Percentiles rank a stretch among this genome's conserved stretches.
Conservation (phyloP, 2,329 filamentous ascomycete species). For the Aureobasidium zeae region DNA sequence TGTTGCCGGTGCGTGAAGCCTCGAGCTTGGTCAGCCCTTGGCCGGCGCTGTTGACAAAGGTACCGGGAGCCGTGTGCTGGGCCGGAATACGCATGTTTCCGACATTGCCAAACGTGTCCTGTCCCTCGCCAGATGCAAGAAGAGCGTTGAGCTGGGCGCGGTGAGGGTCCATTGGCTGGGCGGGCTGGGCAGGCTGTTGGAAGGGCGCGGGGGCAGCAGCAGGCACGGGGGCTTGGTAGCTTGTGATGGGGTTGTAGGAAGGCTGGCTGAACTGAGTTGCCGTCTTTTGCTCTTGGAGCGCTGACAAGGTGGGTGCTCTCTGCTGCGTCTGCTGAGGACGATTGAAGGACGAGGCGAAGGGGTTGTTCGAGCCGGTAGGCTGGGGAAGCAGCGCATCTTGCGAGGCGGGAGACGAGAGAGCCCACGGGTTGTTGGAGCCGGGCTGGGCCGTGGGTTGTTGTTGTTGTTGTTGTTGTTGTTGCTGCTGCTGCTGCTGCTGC, state of each 20-base stretch:
- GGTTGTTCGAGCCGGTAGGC: slow-evolving; percentile 94
- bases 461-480: slow-evolving; percentile 42
- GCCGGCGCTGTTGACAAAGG: slow-evolving; percentile 92
- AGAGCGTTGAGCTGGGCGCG: slow-evolving; percentile 74
- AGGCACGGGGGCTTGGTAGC: slow-evolving; percentile 40
- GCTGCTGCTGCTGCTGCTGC: slow-evolving; percentile 43
- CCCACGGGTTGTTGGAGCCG: slow-evolving; percentile 93
- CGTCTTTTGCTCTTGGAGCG: slow-evolving; percentile 76
- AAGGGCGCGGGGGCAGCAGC: slow-evolving; percentile 36
- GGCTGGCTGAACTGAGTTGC: slow-evolving; percentile 52
- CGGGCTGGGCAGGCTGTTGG: slow-evolving; percentile 23
- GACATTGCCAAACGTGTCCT: slow-evolving; percentile 97
- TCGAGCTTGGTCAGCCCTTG: slow-evolving; percentile 66
- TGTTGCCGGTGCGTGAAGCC: slow-evolving; percentile 60
- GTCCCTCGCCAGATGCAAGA: slow-evolving; percentile 76
- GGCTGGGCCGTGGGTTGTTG: slow-evolving; percentile 59
- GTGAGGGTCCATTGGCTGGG: slow-evolving; percentile 43
- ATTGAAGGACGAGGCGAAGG: slow-evolving; percentile 69
- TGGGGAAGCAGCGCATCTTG: slow-evolving; percentile 62
- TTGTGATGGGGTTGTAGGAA: slow-evolving; percentile 34
- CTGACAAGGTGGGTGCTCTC: slow-evolving; percentile 61
- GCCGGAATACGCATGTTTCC: slow-evolving; percentile 90
- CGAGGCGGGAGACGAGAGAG: slow-evolving; percentile 46
- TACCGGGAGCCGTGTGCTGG: slow-evolving; percentile 91
- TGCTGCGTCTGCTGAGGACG: slow-evolving; percentile 47